Base-by-base conservation (phyloP, 345 rosid species). In the Hibiscus syriacus region DNA sequence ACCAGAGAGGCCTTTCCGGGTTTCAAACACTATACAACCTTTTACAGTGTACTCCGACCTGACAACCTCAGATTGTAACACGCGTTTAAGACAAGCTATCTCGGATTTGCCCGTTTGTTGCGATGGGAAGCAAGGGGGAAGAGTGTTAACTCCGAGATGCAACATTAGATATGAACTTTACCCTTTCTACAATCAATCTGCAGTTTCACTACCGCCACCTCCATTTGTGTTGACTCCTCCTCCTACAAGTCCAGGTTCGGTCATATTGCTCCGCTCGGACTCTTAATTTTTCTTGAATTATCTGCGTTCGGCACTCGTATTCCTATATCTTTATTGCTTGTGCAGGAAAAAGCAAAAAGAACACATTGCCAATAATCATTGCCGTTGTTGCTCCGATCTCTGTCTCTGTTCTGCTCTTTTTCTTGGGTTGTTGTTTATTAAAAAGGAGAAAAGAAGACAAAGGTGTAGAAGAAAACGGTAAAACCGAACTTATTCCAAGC, bases 91-190 rank as follows among this genome's bases (percentile, higher is more conserved):
- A n/a, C 25, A 23, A 17, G 41, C 43, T 8, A 58, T 58, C 20
- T 41, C 43, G 2, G 63, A 10, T 57, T 36, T 57, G 41, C 63
- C 63, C 0, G 30, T 0, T n/a, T 56, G 62, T 29, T 56, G 62
- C 63, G 0, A 4, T 57, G 63, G 63, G 9, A 57, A 32, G 14
- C 63, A 57, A 30, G 63, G 63, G 41, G 63, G 14, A 32, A 57
- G 63, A 57, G 63, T 57, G 63, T 22, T 57, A 25, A 57, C 23
- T 30, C 63, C 63, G 8, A 30, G 3, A 1, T 83, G 84, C 70
- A 67, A 66, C 30, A 0, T 57, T 32, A 32, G 63, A 57, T 57
- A 57, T 57, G 63, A 30, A 32, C 22, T 57, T 30, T 57, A 57
- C 14, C 63, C 63, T 3, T 57, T 57, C 13, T 57, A 57, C n/a